Percentiles rank a stretch among this genome's conserved stretches.
phyloP scores from a whole-genome alignment of 495 filamentous ascomycete species.

The Penicillium subrubescens region DNA sequence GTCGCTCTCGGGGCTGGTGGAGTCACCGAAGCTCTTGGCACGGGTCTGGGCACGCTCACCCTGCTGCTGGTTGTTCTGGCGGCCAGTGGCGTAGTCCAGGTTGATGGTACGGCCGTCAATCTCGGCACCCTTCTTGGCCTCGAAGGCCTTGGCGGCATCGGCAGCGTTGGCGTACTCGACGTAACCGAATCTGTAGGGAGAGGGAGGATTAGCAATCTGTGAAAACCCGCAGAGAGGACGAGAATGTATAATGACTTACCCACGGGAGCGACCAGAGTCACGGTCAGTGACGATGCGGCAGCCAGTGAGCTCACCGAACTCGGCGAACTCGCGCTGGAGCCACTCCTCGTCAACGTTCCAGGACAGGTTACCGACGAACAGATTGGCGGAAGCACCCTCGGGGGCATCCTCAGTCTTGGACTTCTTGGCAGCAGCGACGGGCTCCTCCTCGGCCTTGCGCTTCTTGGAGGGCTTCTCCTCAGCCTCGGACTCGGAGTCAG shows the following conservation, averaged over 20 bases:
- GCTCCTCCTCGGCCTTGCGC: slow-evolving; percentile 81
- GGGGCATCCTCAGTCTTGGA: slow-evolving; percentile 71
- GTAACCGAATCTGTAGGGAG: slow-evolving; percentile 75
- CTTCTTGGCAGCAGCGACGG: slow-evolving; percentile 74
- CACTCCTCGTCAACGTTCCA: slow-evolving; percentile 95
- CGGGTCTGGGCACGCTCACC: slow-evolving; percentile 65
- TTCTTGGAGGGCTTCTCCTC: slow-evolving; percentile 68
- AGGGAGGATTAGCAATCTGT: slow-evolving; percentile 15
- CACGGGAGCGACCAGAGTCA: slow-evolving; percentile 81
- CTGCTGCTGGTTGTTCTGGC: slow-evolving; percentile 53
- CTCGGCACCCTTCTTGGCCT: slow-evolving; percentile 75
- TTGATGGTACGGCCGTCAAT: slow-evolving; percentile 86
- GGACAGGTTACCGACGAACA: slow-evolving; percentile 92
- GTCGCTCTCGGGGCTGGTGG: slow-evolving; percentile 72
- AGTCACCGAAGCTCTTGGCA: slow-evolving; percentile 76
- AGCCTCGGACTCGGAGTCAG: slow-evolving; percentile 54
- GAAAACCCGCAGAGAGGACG: slow-evolving; percentile 18
- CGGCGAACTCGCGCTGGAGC: slow-evolving; percentile 83
- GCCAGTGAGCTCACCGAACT: slow-evolving; percentile 74
- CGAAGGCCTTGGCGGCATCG: slow-evolving; percentile 74
- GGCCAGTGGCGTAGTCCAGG: slow-evolving; percentile 83
- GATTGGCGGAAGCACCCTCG: slow-evolving; percentile 65
- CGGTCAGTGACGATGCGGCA: slow-evolving; percentile 84
- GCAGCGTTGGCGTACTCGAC: slow-evolving; percentile 79
- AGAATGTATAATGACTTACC: slow-evolving; percentile 49